Conservation (phyloP, 75 land plant genomes). For the Cupressus sempervirens region DNA sequence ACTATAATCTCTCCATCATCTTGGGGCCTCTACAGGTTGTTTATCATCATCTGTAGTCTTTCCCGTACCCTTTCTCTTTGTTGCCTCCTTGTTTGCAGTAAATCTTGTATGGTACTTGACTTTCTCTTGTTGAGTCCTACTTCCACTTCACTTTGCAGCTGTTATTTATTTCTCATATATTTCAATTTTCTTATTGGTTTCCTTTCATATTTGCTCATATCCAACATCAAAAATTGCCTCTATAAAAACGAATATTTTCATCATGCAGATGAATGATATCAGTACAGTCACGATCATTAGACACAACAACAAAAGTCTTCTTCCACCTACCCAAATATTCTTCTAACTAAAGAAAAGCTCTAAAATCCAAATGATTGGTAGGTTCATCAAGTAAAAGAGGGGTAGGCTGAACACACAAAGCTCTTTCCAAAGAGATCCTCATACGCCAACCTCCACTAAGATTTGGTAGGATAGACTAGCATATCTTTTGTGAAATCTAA, state of each 20-base stretch:
- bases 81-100: conserved; percentile 75
- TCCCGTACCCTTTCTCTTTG: conserved; percentile 55
- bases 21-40: conserved; percentile 69
- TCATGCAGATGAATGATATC: conserved; percentile 96
- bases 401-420: conserved; percentile 91
- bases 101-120: conserved; percentile 81
- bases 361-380: conserved; percentile 61
- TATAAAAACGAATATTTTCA: conserved; percentile 69
- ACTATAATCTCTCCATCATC: conserved; percentile 81
- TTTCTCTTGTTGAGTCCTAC: conserved; percentile 79
- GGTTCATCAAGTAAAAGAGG: conserved; percentile 81
- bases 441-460: conserved; percentile 98
- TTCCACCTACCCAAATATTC: conserved; percentile 80
- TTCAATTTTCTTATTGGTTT: conserved; percentile 85
- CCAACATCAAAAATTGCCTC: conserved; percentile 90
- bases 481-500: conserved; percentile 87
- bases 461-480: conserved; percentile 68
- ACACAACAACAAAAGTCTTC: conserved; percentile 90
- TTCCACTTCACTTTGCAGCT: conserved; percentile 73
- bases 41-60: conserved; percentile 60
- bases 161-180: conserved; percentile 75
- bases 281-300: conserved; percentile 87
- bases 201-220: conserved; percentile 81
- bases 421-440: conserved; percentile 91
- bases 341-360: conserved; percentile 74